phyloP scores from a whole-genome alignment of 257 asterid species.

The Primulina huaijiensis region DNA sequence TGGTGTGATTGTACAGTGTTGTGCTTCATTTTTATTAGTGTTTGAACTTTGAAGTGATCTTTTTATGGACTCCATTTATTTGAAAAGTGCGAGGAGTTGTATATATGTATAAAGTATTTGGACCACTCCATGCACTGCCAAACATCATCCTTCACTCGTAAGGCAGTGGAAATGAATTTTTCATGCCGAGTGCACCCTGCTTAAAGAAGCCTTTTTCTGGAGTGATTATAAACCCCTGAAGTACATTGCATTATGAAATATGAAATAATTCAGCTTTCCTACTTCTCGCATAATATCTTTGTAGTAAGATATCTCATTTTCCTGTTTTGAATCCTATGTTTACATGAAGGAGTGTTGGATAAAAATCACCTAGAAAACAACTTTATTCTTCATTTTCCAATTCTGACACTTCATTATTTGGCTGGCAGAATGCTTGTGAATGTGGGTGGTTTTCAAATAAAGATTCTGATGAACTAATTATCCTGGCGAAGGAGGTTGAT shows the following conservation, averaged over 20 bases:
- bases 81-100: neutral
- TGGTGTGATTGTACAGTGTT: constrained; percentile 12
- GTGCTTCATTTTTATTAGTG: constrained; percentile 14
- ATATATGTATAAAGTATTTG: neutral
- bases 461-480: constrained; percentile 61
- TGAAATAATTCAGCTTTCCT: neutral
- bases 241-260: neutral
- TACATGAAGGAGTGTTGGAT: neutral
- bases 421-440: constrained; percentile 67
- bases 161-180: neutral
- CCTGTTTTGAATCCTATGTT: neutral
- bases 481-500: constrained; percentile 55
- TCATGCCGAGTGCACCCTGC: neutral
- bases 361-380: neutral
- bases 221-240: neutral
- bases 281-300: no score
- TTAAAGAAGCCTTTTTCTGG: neutral
- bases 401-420: constrained; percentile 29
- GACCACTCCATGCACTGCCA: neutral
- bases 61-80: neutral
- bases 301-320: neutral
- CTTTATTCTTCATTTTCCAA: constrained; percentile 10
- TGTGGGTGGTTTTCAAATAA: constrained; percentile 59
- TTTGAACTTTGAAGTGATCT: constrained; percentile 17
- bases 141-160: neutral